Conservation (phyloP, 495 filamentous ascomycete species). For the Penicillium herquei region DNA sequence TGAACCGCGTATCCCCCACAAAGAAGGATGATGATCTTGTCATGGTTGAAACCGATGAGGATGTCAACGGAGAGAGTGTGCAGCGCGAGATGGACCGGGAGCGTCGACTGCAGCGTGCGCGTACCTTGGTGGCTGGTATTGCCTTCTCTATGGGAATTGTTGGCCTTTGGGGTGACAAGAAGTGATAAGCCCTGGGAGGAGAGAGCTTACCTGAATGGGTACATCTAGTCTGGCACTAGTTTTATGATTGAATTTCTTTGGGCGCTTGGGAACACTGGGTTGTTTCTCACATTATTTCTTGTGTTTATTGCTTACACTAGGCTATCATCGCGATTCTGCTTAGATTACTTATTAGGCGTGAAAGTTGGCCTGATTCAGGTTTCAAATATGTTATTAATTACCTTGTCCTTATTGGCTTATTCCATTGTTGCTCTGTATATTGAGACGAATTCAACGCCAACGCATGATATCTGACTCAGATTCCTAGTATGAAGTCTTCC, state of each 20-base stretch:
- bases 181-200: constrained; percentile 5
- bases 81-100: constrained; percentile 66
- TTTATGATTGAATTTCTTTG: neutral
- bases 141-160: constrained; percentile 75
- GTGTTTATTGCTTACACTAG: neutral
- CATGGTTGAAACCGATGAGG: constrained; percentile 54
- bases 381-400: too few species aligned
- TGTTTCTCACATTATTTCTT: neutral
- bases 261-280: neutral
- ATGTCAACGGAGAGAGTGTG: constrained; percentile 80
- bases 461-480: too few species aligned
- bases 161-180: constrained; percentile 86
- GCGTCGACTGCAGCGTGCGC: constrained; percentile 56
- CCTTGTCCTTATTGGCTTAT: too few species aligned
- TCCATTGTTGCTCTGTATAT: too few species aligned
- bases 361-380: too few species aligned
- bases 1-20: constrained; percentile 25
- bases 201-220: neutral
- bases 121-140: constrained; percentile 59
- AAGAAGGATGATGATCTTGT: constrained; percentile 67
- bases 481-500: too few species aligned
- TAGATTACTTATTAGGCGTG: too few species aligned
- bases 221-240: neutral
- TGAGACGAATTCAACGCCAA: too few species aligned
- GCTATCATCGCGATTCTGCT: neutral